phyloP scores from a whole-genome alignment of 2,329 filamentous ascomycete genomes.

The Sporothrix phasma region DNA sequence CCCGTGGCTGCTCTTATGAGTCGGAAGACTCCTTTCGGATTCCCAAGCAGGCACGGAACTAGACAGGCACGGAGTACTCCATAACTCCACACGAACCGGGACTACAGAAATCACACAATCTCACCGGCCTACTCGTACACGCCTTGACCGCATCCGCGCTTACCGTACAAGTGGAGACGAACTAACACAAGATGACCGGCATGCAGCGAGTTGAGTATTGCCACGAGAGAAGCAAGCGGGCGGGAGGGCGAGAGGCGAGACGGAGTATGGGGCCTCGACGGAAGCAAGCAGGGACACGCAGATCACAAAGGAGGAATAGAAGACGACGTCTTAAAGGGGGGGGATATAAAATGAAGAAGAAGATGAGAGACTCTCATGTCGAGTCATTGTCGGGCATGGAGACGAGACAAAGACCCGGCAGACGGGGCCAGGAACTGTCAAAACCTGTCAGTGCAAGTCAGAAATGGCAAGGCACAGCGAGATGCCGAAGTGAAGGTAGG shows the following conservation, averaged over 20 bases:
- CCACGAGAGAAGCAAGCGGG: background rate
- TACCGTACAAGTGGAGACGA: background rate
- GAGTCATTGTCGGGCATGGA: background rate
- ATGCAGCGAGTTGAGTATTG: background rate
- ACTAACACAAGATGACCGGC: conserved; percentile 1
- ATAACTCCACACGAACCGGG: too few relatives aligned
- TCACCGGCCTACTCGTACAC: too few relatives aligned
- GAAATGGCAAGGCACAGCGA: background rate
- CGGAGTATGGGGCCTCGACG: background rate
- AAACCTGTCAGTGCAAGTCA: background rate
- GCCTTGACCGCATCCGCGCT: background rate
- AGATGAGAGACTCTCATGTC: background rate
- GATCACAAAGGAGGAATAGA: too few relatives aligned
- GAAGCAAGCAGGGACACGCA: background rate
- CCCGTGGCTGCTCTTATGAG: too few relatives aligned
- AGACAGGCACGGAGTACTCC: too few relatives aligned
- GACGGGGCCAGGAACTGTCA: background rate
- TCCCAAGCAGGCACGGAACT: too few relatives aligned
- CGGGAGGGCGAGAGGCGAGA: background rate
- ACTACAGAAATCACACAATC: too few relatives aligned
- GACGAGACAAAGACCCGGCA: background rate
- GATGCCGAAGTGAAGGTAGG: background rate
- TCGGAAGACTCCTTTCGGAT: too few relatives aligned
- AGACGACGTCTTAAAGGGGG: too few relatives aligned
- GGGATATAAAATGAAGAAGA: background rate